phyloP scores from a whole-genome alignment of 2,329 filamentous ascomycete genomes.

The Xylariaceae sp. region DNA sequence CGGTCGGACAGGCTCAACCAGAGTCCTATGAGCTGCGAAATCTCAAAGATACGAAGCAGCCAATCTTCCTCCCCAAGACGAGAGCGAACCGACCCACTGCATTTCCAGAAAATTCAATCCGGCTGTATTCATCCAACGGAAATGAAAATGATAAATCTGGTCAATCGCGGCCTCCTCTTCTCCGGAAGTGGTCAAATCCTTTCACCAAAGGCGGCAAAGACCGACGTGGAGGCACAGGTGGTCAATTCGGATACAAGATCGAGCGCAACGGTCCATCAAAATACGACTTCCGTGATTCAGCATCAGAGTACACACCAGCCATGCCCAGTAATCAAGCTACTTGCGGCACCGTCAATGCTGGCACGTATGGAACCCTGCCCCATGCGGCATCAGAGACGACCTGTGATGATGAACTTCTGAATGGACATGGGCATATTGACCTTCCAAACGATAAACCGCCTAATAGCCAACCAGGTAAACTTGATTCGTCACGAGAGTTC shows the following conservation, averaged over 20 bases:
- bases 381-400: neutral
- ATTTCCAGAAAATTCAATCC: conserved; percentile 23
- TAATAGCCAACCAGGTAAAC: neutral
- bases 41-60: conserved; percentile 22
- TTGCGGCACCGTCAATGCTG: conserved; percentile 7
- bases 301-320: conserved; percentile 28
- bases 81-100: neutral
- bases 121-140: conserved; percentile 7
- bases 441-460: neutral
- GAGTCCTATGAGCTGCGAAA: conserved; percentile 16
- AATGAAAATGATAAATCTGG: conserved; percentile 1
- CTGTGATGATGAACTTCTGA: neutral
- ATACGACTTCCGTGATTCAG: conserved; percentile 37
- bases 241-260: conserved; percentile 22
- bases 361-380: conserved; percentile 6
- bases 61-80: conserved; percentile 15
- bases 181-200: conserved; percentile 20
- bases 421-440: neutral
- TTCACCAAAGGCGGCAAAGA: conserved; percentile 13
- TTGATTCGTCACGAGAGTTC: neutral
- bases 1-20: neutral
- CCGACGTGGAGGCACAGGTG: conserved; percentile 8
- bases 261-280: conserved; percentile 24
- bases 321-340: conserved; percentile 18
- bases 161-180: neutral